phyloP scores from a whole-genome alignment of 2,329 filamentous ascomycete genomes.

The Aspergillus sp. region DNA sequence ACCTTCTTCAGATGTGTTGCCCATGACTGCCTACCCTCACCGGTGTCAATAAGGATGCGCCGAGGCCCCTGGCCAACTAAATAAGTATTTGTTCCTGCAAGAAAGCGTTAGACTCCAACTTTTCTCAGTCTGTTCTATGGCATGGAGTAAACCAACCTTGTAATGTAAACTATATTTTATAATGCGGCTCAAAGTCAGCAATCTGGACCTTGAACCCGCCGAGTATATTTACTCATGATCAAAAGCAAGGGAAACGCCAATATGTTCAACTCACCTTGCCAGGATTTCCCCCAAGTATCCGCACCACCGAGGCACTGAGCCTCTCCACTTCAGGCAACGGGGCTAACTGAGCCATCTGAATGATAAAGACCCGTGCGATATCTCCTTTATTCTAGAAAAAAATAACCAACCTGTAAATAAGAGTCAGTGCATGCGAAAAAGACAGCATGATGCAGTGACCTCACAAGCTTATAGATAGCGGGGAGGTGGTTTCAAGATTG shows the following conservation, averaged over 20 bases:
- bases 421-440: background rate
- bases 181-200: background rate
- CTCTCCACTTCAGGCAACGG: slow-evolving; percentile 72
- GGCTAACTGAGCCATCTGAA: slow-evolving; percentile 60
- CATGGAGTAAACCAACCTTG: slow-evolving; percentile 46
- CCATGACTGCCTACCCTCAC: slow-evolving; percentile 78
- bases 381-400: background rate
- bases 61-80: slow-evolving; percentile 72
- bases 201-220: background rate
- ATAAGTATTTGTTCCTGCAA: slow-evolving; percentile 84
- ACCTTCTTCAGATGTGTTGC: slow-evolving; percentile 62
- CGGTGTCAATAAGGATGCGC: slow-evolving; percentile 86
- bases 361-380: background rate
- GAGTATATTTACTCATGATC: background rate
- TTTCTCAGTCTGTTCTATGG: background rate
- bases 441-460: background rate
- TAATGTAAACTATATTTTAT: slow-evolving; percentile 52
- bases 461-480: background rate
- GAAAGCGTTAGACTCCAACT: background rate
- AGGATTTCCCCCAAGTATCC: slow-evolving; percentile 88
- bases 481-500: background rate
- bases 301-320: slow-evolving; percentile 73
- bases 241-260: background rate
- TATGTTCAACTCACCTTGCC: slow-evolving; percentile 60
- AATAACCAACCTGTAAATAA: background rate